phyloP scores from a whole-genome alignment of 192 early-diverging fungal genomes.

The Coemansia sp. region DNA sequence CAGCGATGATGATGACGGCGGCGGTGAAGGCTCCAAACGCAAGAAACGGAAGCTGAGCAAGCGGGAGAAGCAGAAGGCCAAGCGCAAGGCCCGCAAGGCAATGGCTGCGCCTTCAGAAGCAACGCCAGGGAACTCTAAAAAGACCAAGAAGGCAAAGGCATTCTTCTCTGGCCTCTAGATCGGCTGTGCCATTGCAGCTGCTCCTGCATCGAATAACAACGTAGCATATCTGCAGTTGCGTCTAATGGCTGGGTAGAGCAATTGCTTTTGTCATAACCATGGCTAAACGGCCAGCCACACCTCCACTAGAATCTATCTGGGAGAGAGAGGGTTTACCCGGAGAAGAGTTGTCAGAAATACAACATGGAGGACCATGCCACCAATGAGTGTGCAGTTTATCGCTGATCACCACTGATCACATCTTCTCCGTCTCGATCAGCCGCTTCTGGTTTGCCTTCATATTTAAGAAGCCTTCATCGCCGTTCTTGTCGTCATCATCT shows the following conservation, averaged over 20 bases:
- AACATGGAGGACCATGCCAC: no score
- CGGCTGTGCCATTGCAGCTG: background rate
- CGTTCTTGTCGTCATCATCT: no score
- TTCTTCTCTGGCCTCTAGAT: conserved; percentile 42
- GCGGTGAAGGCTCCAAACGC: background rate
- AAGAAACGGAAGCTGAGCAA: conserved; percentile 15
- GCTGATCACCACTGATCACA: no score
- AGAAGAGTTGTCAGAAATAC: no score
- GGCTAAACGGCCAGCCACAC: no score
- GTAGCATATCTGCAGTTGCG: background rate
- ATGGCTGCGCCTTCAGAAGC: conserved; percentile 3
- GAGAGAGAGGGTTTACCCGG: no score
- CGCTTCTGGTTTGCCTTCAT: no score
- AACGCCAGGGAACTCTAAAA: conserved; percentile 5
- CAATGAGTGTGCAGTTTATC: no score
- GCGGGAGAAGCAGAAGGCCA: conserved; percentile 20
- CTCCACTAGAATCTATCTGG: no score
- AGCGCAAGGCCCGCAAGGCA: conserved; percentile 28
- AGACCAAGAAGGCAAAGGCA: conserved; percentile 19
- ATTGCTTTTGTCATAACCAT: background rate
- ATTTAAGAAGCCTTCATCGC: no score
- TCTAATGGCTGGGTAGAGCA: background rate
- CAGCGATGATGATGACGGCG: conserved; percentile 2
- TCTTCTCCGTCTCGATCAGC: no score
- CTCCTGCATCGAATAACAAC: background rate